phyloP scores from a whole-genome alignment of 1,284 basidiomycete species.

The Hypsizygus ulmarius region DNA sequence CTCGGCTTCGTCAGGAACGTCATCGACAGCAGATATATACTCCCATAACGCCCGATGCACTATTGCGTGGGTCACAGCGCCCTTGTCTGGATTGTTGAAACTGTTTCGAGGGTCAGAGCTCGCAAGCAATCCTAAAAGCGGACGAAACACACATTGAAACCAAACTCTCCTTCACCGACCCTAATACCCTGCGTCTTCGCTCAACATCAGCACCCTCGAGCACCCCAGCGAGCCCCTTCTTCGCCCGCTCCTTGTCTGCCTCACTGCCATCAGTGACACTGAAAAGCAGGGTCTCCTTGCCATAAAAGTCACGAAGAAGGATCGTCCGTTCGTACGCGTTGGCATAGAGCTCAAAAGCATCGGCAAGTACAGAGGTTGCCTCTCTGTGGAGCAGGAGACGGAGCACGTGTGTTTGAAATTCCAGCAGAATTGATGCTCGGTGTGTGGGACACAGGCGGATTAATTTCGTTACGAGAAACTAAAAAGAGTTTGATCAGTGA shows the following conservation, averaged over 20 bases:
- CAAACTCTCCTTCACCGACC: conserved; percentile 70
- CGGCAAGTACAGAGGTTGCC: conserved; percentile 78
- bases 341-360: conserved; percentile 82
- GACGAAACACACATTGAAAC: conserved; percentile 61
- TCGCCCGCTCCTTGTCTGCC: conserved; percentile 59
- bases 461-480: conserved; percentile 86
- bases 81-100: conserved; percentile 89
- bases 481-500: conserved; percentile 2
- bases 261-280: conserved; percentile 51
- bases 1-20: conserved; percentile 54
- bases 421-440: conserved; percentile 67
- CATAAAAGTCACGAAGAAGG: conserved; percentile 83
- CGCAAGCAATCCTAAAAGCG: conserved; percentile 4
- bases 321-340: conserved; percentile 80
- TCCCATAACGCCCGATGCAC: conserved; percentile 84
- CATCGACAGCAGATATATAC: conserved; percentile 58
- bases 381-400: conserved; percentile 80
- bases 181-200: conserved; percentile 62
- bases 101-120: conserved; percentile 34
- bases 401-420: conserved; percentile 73
- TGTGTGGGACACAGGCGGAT: conserved; percentile 76
- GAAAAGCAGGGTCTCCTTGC: conserved; percentile 80
- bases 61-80: conserved; percentile 78
- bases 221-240: conserved; percentile 64
- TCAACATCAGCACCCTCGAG: conserved; percentile 65